Base-by-base conservation (phyloP, 2,329 filamentous ascomycete genomes). In the Fusarium globosum region DNA sequence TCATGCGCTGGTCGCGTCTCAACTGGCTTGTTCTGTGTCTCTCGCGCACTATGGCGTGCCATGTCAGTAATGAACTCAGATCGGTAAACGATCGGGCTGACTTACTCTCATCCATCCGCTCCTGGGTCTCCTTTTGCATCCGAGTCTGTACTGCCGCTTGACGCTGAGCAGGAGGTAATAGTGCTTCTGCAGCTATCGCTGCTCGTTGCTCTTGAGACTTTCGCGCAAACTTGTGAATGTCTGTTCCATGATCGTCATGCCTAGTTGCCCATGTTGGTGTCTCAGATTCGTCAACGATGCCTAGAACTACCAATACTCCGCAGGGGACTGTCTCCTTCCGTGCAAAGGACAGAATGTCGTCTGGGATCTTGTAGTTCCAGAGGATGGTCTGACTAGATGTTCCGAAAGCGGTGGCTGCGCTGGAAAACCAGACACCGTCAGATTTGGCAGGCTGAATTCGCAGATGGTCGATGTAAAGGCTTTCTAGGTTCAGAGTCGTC, bases 361-460 rank as follows among this genome's bases (percentile, higher is more conserved):
- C 83, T 0, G 89, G 88, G 52, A 90, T 89, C 63, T 85, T 85
- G 81, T 89, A 90, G 76, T 87, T 88, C 89, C 89, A 91, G 6
- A 91, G 82, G 15, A 90, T 83, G 2, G 88, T 90, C 72, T 87
- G 84, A 56, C 83, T 86, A 0, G 85, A 83, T 3, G 87, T 88
- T 26, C 87, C 86, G 65, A 87, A 86, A 1, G 89, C 89, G 2
- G 89, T 91, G 2, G 85, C 85, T 4, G 85, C 86, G 66, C 85
- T 86, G 35, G 88, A 87, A 71, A 91, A 91, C 89, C 89, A 91
- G 15, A 84, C 79, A 14, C 88, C 87, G 36, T 82, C 80, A 2
- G 79, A 81, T 35, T 74, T 80, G 28, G 64, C 75, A 15, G 72
- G 51, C 41, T 79, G 80, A 41, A 83, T 69, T 11, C 83, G 83